These are phyloP conservation scores for Aspergillus ellipticus DNA, from an alignment of 495 filamentous ascomycete species.

Conservation along the genomic window DNA sequence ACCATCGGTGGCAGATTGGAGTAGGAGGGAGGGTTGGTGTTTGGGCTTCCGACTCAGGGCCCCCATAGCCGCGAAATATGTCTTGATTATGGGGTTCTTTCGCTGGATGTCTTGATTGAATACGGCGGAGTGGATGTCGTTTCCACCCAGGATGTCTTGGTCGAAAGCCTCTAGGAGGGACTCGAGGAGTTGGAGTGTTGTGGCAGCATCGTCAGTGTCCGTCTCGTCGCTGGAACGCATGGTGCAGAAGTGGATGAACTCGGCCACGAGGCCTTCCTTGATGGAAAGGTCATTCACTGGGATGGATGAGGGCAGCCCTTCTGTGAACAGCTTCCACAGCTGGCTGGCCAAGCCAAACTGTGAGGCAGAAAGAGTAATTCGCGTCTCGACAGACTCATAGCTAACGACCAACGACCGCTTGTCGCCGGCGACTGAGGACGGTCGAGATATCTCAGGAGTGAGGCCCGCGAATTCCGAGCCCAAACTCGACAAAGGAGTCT, in stretches of 20 bases:
- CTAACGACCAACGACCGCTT: background rate
- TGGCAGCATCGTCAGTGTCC: background rate
- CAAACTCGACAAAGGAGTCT: background rate
- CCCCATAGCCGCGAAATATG: background rate
- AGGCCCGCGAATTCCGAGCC: background rate
- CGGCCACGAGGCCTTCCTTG: background rate
- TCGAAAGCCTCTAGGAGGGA: background rate
- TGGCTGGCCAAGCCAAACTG: background rate
- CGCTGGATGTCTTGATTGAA: background rate
- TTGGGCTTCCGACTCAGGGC: background rate
- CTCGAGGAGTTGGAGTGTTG: background rate
- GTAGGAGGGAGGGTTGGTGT: background rate
- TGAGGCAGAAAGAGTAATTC: background rate
- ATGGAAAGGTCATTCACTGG: background rate
- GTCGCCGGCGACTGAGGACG: background rate
- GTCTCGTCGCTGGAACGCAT: background rate
- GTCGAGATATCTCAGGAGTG: background rate
- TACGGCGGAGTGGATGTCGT: background rate
- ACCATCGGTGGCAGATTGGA: background rate
- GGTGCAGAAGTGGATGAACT: background rate
- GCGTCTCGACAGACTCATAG: background rate
- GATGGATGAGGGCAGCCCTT: background rate
- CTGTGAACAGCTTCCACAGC: background rate
- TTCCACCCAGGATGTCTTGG: background rate
- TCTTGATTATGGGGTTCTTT: background rate